These are phyloP conservation scores for Geotrichum australiense DNA, from an alignment of 1,139 yeast genomes.

Conservation along the genomic window DNA sequence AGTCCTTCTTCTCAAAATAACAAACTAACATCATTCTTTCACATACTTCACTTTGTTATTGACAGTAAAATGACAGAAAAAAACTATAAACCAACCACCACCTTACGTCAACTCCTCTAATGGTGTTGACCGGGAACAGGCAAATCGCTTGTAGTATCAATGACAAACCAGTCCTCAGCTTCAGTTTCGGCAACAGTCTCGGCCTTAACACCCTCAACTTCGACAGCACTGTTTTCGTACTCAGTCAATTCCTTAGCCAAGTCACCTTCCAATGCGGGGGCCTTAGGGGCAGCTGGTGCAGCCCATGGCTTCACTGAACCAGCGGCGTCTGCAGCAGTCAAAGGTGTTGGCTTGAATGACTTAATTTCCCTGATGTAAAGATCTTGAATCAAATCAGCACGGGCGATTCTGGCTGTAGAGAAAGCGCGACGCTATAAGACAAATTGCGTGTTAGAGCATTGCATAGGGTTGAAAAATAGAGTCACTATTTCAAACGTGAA, in stretches of 20 bases:
- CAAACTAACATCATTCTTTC: too few species aligned
- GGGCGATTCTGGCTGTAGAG: slow-evolving; percentile 16
- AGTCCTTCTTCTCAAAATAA: too few species aligned
- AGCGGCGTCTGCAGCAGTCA: slow-evolving; percentile 67
- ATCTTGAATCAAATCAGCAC: slow-evolving; percentile 63
- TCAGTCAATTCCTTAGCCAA: slow-evolving; percentile 63
- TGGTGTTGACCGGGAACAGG: too few species aligned
- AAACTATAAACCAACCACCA: too few species aligned
- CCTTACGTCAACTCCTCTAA: too few species aligned
- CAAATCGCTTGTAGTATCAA: slow-evolving; percentile 58
- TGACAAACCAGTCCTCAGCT: slow-evolving; percentile 55
- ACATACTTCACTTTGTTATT: too few species aligned
- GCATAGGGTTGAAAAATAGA: neutral
- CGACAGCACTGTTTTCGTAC: slow-evolving; percentile 72
- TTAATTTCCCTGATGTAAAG: slow-evolving; percentile 82
- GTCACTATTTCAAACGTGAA: neutral
- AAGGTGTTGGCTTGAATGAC: slow-evolving; percentile 77
- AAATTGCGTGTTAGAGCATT: neutral
- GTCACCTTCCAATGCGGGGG: slow-evolving; percentile 68
- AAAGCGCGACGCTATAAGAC: slow-evolving; percentile 15
- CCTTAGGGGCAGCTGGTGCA: slow-evolving; percentile 65
- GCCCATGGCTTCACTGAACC: slow-evolving; percentile 76
- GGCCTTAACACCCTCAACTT: slow-evolving; percentile 47
- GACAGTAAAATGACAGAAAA: too few species aligned
- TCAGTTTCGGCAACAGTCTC: slow-evolving; percentile 41